Conservation (phyloP, 768 basidiomycete species). For the Boletus rubropictus region DNA sequence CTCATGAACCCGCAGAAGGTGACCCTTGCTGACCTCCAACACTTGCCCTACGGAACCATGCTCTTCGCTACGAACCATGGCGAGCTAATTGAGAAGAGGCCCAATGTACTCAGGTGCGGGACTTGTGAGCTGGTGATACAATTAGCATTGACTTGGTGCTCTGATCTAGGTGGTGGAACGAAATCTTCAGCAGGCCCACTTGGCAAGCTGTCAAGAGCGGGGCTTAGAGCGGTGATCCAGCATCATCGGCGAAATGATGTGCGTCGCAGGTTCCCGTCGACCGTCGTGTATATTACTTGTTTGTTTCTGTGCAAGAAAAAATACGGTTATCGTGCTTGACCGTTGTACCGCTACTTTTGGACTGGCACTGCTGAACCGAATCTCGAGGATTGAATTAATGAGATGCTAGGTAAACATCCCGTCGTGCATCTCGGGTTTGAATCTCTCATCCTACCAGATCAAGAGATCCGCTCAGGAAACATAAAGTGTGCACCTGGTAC, state of each 20-base stretch:
- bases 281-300: background rate
- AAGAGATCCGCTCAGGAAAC: too few relatives aligned
- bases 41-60: conserved; percentile 43
- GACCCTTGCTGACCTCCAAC: conserved; percentile 55
- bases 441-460: too few relatives aligned
- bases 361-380: too few relatives aligned
- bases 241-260: background rate
- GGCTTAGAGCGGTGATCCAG: conserved; percentile 1
- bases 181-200: conserved; percentile 37
- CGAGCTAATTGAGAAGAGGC: conserved; percentile 30
- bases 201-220: conserved; percentile 44
- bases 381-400: too few relatives aligned
- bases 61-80: conserved; percentile 23
- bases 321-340: background rate
- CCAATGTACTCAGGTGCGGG: conserved; percentile 41
- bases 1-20: conserved; percentile 30
- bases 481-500: too few relatives aligned
- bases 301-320: background rate
- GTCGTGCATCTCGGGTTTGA: too few relatives aligned
- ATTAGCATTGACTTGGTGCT: conserved; percentile 2
- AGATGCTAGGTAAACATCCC: too few relatives aligned
- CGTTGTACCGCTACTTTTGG: too few relatives aligned
- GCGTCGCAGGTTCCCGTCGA: too few relatives aligned
- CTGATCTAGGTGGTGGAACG: conserved; percentile 48
- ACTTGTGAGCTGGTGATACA: background rate